Conservation (phyloP, 352 stramenopile species). For the Pythium aphanidermatum region DNA sequence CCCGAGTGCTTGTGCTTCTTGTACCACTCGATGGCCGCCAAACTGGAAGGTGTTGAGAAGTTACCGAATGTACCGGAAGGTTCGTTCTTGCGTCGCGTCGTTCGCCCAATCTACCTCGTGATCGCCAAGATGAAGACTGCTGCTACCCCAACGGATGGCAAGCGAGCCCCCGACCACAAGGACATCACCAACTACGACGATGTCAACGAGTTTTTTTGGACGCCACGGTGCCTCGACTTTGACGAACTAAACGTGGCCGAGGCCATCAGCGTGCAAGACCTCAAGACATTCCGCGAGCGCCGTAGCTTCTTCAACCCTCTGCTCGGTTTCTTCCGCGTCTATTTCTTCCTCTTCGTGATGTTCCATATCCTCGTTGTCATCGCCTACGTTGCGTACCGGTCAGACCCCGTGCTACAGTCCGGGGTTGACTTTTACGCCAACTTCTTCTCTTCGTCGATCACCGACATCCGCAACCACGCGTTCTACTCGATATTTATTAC, state of each 20-base stretch:
- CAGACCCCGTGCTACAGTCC: constrained; percentile 41
- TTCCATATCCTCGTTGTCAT: constrained; percentile 74
- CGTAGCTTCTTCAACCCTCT: constrained; percentile 77
- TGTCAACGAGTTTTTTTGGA: constrained; percentile 90
- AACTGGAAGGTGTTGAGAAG: constrained; percentile 55
- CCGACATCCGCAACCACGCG: constrained; percentile 64
- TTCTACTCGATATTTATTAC: constrained; percentile 74
- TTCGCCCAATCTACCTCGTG: constrained; percentile 74
- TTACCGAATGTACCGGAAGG: constrained; percentile 57
- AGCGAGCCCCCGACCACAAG: constrained; percentile 59
- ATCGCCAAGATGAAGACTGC: constrained; percentile 66
- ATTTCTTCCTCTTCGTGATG: constrained; percentile 83
- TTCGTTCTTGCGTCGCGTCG: constrained; percentile 62
- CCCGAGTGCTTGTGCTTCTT: constrained; percentile 86
- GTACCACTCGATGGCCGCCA: constrained; percentile 75
- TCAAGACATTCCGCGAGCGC: constrained; percentile 85
- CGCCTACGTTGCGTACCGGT: constrained; percentile 73
- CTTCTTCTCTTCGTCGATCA: constrained; percentile 60
- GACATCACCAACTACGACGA: constrained; percentile 89
- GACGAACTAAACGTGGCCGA: constrained; percentile 77
- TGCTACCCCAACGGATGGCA: constrained; percentile 16
- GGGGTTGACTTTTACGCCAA: constrained; percentile 69
- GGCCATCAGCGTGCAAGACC: constrained; percentile 52
- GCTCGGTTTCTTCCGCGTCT: constrained; percentile 83
- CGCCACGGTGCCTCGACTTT: constrained; percentile 64